A percentile compares a stretch with the other conserved stretches of the same genome.
Conservation (phyloP, 805 yeast genomes). For the Isabelozyma pseudorhagii region DNA sequence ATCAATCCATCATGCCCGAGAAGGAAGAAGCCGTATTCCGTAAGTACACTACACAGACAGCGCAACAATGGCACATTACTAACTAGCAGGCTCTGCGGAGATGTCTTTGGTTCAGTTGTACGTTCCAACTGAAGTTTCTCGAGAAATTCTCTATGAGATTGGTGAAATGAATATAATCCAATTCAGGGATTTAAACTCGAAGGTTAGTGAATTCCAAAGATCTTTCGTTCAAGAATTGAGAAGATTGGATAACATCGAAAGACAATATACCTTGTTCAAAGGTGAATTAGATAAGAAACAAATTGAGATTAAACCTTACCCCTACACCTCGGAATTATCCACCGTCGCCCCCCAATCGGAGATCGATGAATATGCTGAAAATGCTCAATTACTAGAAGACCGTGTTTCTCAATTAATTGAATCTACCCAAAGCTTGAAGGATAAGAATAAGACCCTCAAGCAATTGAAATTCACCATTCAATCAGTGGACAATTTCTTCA, state of each 20-base stretch:
- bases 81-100: slow-evolving; percentile 76
- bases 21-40: slow-evolving; percentile 49
- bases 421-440: slow-evolving; percentile 61
- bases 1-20: slow-evolving; percentile 15
- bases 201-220: slow-evolving; percentile 83
- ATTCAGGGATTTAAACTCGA: slow-evolving; percentile 77
- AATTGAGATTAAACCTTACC: slow-evolving; percentile 30
- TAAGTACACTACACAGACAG: slow-evolving; percentile 19
- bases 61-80: slow-evolving; percentile 5
- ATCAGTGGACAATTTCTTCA: slow-evolving; percentile 35
- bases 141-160: slow-evolving; percentile 80
- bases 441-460: slow-evolving; percentile 59
- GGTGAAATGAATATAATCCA: slow-evolving; percentile 88
- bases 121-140: slow-evolving; percentile 83
- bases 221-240: slow-evolving; percentile 87
- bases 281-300: slow-evolving; percentile 49
- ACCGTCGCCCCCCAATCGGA: slow-evolving; percentile 46
- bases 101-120: slow-evolving; percentile 93
- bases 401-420: slow-evolving; percentile 69
- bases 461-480: slow-evolving; percentile 60
- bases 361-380: slow-evolving; percentile 67
- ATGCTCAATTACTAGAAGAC: slow-evolving; percentile 66
- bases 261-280: slow-evolving; percentile 57
- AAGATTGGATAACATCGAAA: slow-evolving; percentile 77
- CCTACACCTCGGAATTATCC: slow-evolving; percentile 20